phyloP scores from a whole-genome alignment of 345 rosid genomes.

The Microcos paniculata region DNA sequence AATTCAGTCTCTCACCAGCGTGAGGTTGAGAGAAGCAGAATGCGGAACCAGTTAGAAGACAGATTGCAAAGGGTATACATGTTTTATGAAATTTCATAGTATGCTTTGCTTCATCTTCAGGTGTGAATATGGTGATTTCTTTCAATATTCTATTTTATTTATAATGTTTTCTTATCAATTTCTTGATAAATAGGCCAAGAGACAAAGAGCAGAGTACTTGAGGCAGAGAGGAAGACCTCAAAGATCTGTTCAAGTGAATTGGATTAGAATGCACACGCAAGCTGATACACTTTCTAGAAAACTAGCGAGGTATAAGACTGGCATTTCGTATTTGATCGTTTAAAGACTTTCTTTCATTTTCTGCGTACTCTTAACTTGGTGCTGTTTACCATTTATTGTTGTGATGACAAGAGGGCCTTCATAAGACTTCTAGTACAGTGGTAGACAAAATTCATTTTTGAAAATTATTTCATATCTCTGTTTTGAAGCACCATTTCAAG shows the following conservation, averaged over 20 bases:
- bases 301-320: constrained; percentile 59
- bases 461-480: neutral
- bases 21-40: constrained; percentile 84
- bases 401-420: neutral
- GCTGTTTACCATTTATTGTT: neutral
- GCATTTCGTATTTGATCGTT: neutral
- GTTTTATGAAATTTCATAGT: constrained; percentile 6
- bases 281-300: constrained; percentile 79
- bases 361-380: constrained; percentile 12
- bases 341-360: neutral
- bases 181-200: constrained; percentile 61
- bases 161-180: constrained; percentile 8
- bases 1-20: constrained; percentile 72
- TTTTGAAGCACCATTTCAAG: neutral
- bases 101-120: neutral
- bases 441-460: neutral
- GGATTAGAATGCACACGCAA: constrained; percentile 58
- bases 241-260: constrained; percentile 45
- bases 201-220: constrained; percentile 87
- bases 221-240: constrained; percentile 73
- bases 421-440: neutral
- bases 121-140: neutral
- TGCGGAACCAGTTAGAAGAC: constrained; percentile 83
- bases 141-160: neutral
- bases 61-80: constrained; percentile 72